Percentiles rank a stretch among this genome's conserved stretches.
phyloP scores from a whole-genome alignment of 2,329 filamentous ascomycete genomes.

The Epichloe amarillans region DNA sequence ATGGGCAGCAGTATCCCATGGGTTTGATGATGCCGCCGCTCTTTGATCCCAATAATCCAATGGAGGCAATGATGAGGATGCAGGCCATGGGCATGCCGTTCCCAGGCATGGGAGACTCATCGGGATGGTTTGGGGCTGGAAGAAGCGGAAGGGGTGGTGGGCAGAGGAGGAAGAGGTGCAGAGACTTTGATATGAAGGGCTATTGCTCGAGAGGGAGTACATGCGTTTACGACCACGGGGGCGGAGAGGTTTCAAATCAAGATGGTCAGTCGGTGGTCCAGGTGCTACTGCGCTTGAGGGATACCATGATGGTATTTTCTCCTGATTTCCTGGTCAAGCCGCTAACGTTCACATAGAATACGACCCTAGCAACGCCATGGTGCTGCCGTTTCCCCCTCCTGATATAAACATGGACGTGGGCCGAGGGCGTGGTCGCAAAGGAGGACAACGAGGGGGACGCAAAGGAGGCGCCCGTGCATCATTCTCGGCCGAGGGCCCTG shows the following conservation, averaged over 20 bases:
- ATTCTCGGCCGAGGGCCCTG: constrained; percentile 52
- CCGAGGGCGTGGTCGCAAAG: constrained; percentile 22
- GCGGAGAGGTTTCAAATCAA: background rate
- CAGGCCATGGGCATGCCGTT: constrained; percentile 39
- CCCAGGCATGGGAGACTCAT: constrained; percentile 26
- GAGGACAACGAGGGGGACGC: constrained; percentile 21
- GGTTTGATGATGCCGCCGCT: constrained; percentile 23
- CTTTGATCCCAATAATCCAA: constrained; percentile 46
- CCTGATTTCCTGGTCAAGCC: background rate
- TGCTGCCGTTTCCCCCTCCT: constrained; percentile 9
- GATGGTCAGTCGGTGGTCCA: constrained; percentile 14
- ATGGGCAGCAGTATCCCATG: constrained; percentile 8
- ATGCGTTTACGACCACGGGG: constrained; percentile 57
- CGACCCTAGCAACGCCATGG: constrained; percentile 18
- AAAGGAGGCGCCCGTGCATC: constrained; percentile 33
- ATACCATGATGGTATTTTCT: no score
- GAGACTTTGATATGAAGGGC: constrained; percentile 60
- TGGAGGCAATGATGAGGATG: constrained; percentile 49
- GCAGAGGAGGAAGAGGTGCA: constrained; percentile 36
- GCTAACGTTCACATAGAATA: constrained; percentile 15
- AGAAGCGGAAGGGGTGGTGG: constrained; percentile 11
- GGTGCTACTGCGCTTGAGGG: background rate
- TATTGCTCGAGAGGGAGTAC: constrained; percentile 54
- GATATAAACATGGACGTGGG: constrained; percentile 17
- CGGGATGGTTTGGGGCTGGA: constrained; percentile 5